Conservation (phyloP, 2,329 filamentous ascomycete genomes). For the Neocatenulostroma microsporum region DNA sequence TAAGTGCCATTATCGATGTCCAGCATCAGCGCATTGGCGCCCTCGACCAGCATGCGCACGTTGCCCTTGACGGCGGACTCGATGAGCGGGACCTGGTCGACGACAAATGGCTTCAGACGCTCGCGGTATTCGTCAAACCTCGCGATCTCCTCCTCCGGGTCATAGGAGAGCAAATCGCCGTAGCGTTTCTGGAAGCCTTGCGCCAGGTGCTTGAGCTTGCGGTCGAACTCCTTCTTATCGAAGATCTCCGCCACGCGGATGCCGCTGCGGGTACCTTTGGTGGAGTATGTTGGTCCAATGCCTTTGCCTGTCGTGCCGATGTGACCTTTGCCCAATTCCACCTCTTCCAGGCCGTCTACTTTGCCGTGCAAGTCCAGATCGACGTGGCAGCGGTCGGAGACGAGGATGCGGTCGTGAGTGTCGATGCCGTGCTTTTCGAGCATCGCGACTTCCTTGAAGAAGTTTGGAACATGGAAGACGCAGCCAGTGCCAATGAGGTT, state of each 20-base stretch:
- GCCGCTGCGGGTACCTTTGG: slow-evolving; percentile 58
- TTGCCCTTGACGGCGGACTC: slow-evolving; percentile 52
- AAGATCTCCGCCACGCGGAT: slow-evolving; percentile 62
- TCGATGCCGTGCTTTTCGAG: slow-evolving; percentile 55
- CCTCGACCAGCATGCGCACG: slow-evolving; percentile 59
- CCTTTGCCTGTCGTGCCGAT: slow-evolving; percentile 46
- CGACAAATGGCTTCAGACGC: slow-evolving; percentile 52
- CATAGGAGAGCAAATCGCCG: slow-evolving; percentile 58
- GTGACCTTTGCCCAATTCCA: slow-evolving; percentile 43
- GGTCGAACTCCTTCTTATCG: slow-evolving; percentile 57
- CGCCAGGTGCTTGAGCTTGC: slow-evolving; percentile 55
- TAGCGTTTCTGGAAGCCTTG: slow-evolving; percentile 60
- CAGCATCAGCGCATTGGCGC: slow-evolving; percentile 60
- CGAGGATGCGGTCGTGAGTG: slow-evolving; percentile 52
- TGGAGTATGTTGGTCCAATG: slow-evolving; percentile 52
- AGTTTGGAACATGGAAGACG: slow-evolving; percentile 60
- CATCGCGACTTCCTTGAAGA: slow-evolving; percentile 58
- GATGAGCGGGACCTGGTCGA: slow-evolving; percentile 62
- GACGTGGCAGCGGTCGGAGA: slow-evolving; percentile 57
- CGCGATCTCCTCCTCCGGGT: slow-evolving; percentile 61
- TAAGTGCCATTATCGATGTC: slow-evolving; percentile 58
- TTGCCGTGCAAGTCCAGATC: slow-evolving; percentile 58
- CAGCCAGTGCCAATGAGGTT: slow-evolving; percentile 63
- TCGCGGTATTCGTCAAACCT: slow-evolving; percentile 53
- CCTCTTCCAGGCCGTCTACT: slow-evolving; percentile 59